Base-by-base conservation (phyloP, 1,284 basidiomycete species). In the Malassezia obtusa region DNA sequence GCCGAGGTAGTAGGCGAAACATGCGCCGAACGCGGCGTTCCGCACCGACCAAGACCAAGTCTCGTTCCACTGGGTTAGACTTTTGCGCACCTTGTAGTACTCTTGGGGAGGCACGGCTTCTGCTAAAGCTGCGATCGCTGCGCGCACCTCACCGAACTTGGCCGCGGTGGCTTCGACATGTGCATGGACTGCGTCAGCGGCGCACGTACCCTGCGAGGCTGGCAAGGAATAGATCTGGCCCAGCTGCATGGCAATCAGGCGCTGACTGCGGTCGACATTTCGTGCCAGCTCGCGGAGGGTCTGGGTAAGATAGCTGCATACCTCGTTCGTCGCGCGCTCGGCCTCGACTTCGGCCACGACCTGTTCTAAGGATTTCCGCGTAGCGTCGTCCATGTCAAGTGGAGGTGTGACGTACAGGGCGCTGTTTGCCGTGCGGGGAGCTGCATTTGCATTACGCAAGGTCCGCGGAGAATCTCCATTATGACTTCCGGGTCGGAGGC, bases 1-100 rank as follows among this genome's bases (percentile, higher is more conserved):
- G 4, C 38, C 32, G 0, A 69, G 47, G 19, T 63, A 60, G 21
- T 56, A 56, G 26, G 55, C 35, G 2, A 62, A 46, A 10, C 44
- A 46, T 0, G 62, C 48, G 8, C 44, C 45, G 3, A 56, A 63
- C n/a, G 47, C 38, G 8, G 58, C 28, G 37, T 55, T 52, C 11
- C 45, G 45, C 47, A 55, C 24, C 4, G 45, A 24, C 25, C 46
- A 36, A 5, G 45, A 35, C 57, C 57, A 59, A 4, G 44, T 44
- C 2, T 54, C 52, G 22, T 40, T 41, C 52, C 52, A 59, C 52
- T 58, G 46, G 7, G 36, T 49, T 15, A 55, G 45, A 17, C 4
- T 7, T 24, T 21, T 15, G 38, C 52, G 19, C 24, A 54, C 52
- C 40, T 50, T 50, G 39, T 50, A 56, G 26, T 44, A 50, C 31